Percentiles rank a stretch among this genome's conserved stretches.
Evolutionary conservation across 805 yeast genomes (phyloP).

Genomic region (Kregervanrija delftensis): DNA sequence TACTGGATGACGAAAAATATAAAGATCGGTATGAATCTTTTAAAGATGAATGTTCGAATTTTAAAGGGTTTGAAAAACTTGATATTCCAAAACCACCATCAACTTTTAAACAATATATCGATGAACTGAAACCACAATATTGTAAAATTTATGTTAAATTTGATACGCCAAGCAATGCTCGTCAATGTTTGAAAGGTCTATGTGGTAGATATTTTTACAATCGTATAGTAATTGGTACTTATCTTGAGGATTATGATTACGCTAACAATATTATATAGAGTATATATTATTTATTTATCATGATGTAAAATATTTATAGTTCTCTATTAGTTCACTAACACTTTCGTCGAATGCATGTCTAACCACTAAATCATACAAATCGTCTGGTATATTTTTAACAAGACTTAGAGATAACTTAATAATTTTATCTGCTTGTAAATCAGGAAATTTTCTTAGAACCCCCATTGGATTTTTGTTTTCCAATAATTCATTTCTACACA

Average conservation of each 20-base stretch:
- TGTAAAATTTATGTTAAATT: slow-evolving; percentile 74
- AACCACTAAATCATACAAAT: slow-evolving; percentile 53
- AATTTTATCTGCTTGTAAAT: slow-evolving; percentile 62
- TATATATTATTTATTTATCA: not conserved
- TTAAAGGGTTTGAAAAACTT: slow-evolving; percentile 47
- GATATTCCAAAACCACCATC: slow-evolving; percentile 53
- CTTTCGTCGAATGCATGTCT: slow-evolving; percentile 55
- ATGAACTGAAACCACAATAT: slow-evolving; percentile 48
- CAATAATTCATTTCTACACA: slow-evolving; percentile 59
- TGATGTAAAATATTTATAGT: slow-evolving; percentile 10
- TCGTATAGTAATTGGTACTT: slow-evolving; percentile 61
- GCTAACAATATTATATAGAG: slow-evolving; percentile 16
- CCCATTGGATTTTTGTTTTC: slow-evolving; percentile 65
- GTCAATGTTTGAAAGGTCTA: slow-evolving; percentile 44
- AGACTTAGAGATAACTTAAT: slow-evolving; percentile 76
- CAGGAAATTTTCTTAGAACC: slow-evolving; percentile 65
- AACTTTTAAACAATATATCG: slow-evolving; percentile 27
- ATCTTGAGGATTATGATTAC: slow-evolving; percentile 53
- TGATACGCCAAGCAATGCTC: slow-evolving; percentile 41
- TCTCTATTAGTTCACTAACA: slow-evolving; percentile 22
- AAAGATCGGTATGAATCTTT: slow-evolving; percentile 49
- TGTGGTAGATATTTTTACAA: slow-evolving; percentile 66
- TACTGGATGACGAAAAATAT: slow-evolving; percentile 42
- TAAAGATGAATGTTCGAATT: slow-evolving; percentile 36
- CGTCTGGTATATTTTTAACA: slow-evolving; percentile 64